Evolutionary conservation across 208 protist genomes (phyloP).

Genomic region (Balamuthia mandrillaris): DNA sequence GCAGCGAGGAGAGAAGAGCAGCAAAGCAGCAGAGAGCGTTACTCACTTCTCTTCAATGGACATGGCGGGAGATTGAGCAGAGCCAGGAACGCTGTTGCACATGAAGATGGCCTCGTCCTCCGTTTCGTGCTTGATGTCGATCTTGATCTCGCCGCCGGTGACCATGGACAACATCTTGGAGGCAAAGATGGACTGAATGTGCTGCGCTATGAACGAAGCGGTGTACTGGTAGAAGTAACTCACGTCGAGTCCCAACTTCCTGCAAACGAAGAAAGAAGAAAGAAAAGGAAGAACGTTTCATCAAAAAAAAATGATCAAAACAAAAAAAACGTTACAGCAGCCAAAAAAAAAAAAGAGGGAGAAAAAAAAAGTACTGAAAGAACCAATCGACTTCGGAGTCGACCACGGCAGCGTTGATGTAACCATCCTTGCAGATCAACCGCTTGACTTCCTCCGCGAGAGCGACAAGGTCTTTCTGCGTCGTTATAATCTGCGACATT

Average conservation of each 20-base stretch:
- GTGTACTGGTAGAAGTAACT: constrained; percentile 50
- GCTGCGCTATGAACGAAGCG: constrained; percentile 39
- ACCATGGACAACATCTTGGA: constrained; percentile 50
- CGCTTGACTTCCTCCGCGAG: constrained; percentile 6
- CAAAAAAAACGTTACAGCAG: neutral
- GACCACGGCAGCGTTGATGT: constrained; percentile 32
- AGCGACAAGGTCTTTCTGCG: neutral
- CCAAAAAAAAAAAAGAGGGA: neutral
- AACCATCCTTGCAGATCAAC: constrained; percentile 23
- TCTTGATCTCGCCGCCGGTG: constrained; percentile 41
- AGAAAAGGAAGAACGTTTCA: neutral
- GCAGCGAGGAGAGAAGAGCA: constrained; percentile 20
- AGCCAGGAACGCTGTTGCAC: constrained; percentile 44
- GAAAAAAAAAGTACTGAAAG: constrained; percentile 6
- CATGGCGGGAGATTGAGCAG: constrained; percentile 47
- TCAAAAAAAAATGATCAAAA: neutral
- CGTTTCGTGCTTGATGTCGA: constrained; percentile 39
- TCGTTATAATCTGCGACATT: neutral
- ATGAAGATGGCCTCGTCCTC: constrained; percentile 44
- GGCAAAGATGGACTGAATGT: constrained; percentile 51
- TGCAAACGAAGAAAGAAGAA: neutral
- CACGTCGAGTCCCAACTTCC: constrained; percentile 44
- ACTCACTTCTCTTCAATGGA: constrained; percentile 44
- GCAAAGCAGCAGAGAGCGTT: constrained; percentile 38
- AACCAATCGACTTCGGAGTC: constrained; percentile 54